Base-by-base conservation (phyloP, 1,139 yeast species). In the Taiozyma sp. region DNA sequence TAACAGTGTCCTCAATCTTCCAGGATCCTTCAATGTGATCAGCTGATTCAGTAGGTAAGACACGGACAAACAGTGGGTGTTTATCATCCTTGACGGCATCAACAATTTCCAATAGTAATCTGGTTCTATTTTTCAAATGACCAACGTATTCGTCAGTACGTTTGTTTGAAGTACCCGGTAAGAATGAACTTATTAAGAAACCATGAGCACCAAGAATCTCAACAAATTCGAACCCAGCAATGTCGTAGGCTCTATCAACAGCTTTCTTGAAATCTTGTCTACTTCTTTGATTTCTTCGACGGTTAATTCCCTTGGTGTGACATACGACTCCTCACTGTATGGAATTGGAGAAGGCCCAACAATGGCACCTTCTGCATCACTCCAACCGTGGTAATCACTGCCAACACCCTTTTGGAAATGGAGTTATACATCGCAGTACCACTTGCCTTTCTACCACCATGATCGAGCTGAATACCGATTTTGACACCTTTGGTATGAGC, bases 111-210 rank as follows among this genome's bases (percentile, higher is more conserved):
- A 71, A 54, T 2, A 69, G 40, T 34, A 75, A 61, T 42, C 75
- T 62, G 9, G 67, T 62, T 54, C 79, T 67, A 59, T n/a, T 73
- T 73, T 52, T 72, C 76, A 51, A 74, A 65, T 1, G 76, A 0
- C 84, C 84, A 48, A 84, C 84, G 55, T 79, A 80, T 54, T 76
- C 66, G 57, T 79, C 84, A 8, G 74, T 74, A 64, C 84, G 69
- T 48, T 69, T 58, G 61, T 79, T 79, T 8, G 76, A 65, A 27
- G 64, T 52, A 1, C 64, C 57, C 24, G 75, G 65, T 46, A 72
- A 56, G 60, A 79, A 78, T 52, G 70, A 69, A 56, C 70, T 68
- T 38, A 76, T 52, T 43, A 79, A 62, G 55, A 75, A 77, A 12
- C 83, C 83, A 63, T 78, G 79, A 28, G 83, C 81, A 27, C 69